These are phyloP conservation scores for Diaporthe capsici DNA, from an alignment of 2,329 filamentous ascomycete genomes.

Conservation along the genomic window DNA sequence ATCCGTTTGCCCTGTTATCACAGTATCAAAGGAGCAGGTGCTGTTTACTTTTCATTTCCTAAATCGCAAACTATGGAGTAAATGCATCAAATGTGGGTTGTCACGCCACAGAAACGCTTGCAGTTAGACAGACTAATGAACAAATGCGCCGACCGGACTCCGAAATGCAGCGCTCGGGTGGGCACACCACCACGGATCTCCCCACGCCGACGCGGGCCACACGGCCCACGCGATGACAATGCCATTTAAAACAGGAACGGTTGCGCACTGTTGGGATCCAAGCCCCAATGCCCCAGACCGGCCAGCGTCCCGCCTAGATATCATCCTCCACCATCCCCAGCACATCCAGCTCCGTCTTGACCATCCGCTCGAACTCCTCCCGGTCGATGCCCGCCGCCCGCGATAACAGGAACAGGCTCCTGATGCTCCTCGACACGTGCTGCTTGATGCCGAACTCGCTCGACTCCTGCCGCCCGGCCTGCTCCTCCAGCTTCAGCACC, in stretches of 20 bases:
- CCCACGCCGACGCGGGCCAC: conserved; percentile 9
- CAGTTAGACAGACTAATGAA: neutral
- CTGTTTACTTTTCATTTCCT: neutral
- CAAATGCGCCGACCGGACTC: conserved; percentile 38
- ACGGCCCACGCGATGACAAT: conserved; percentile 15
- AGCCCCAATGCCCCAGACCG: neutral
- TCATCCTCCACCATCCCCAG: conserved; percentile 77
- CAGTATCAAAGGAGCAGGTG: neutral
- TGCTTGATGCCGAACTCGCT: conserved; percentile 82
- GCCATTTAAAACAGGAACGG: neutral
- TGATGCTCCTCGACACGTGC: conserved; percentile 82
- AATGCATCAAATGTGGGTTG: conserved; percentile 15
- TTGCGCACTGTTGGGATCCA: neutral
- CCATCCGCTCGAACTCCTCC: conserved; percentile 80
- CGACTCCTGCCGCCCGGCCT: conserved; percentile 70
- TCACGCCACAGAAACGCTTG: neutral
- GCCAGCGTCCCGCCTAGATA: neutral
- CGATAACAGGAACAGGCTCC: conserved; percentile 81
- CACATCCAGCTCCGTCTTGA: conserved; percentile 79
- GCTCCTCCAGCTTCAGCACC: conserved; percentile 73
- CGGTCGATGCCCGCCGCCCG: conserved; percentile 79
- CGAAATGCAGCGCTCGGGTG: conserved; percentile 30
- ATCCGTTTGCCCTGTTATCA: neutral
- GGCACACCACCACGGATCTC: conserved; percentile 27
- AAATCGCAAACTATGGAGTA: neutral